A percentile compares a stretch with the other conserved stretches of the same genome.
Evolutionary conservation across 1,284 basidiomycete species (phyloP).

Genomic region (Tilletia indica): DNA sequence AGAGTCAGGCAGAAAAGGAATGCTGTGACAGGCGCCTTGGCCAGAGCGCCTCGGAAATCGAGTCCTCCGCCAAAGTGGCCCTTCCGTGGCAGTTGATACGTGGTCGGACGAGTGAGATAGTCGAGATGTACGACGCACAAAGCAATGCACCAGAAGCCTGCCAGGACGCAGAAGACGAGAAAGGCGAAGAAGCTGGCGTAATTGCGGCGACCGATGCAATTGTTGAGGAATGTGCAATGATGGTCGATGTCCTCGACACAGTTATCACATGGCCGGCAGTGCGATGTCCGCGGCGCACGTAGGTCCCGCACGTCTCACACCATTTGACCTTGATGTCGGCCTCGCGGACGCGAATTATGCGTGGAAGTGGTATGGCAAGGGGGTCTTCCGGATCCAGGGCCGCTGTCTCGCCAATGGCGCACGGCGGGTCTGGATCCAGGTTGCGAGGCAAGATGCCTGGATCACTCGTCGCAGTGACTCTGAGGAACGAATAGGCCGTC

Average conservation of each 20-base stretch:
- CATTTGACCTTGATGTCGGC: conserved; percentile 44
- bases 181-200: conserved; percentile 54
- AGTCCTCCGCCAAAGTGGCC: conserved; percentile 29
- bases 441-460: conserved; percentile 52
- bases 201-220: conserved; percentile 54
- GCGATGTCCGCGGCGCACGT: conserved; percentile 52
- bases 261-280: conserved; percentile 55
- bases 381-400: conserved; percentile 27
- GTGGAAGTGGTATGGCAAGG: conserved; percentile 26
- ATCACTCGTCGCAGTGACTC: conserved; percentile 46
- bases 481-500: conserved; percentile 9
- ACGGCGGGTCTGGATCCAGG: conserved; percentile 51
- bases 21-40: conserved; percentile 36
- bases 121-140: conserved; percentile 32
- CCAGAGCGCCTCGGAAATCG: conserved; percentile 37
- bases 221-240: conserved; percentile 56
- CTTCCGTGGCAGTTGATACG: conserved; percentile 24
- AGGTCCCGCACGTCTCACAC: conserved; percentile 54
- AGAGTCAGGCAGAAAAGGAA: conserved; percentile 44
- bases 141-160: conserved; percentile 16
- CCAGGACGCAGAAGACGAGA: conserved; percentile 26
- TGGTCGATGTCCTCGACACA: conserved; percentile 56
- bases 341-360: conserved; percentile 26
- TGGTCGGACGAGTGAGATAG: conserved; percentile 29
- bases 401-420: conserved; percentile 26